These are phyloP conservation scores for Spinacia oleracea DNA, from an alignment of 179 eudicot species.

Conservation along the genomic window DNA sequence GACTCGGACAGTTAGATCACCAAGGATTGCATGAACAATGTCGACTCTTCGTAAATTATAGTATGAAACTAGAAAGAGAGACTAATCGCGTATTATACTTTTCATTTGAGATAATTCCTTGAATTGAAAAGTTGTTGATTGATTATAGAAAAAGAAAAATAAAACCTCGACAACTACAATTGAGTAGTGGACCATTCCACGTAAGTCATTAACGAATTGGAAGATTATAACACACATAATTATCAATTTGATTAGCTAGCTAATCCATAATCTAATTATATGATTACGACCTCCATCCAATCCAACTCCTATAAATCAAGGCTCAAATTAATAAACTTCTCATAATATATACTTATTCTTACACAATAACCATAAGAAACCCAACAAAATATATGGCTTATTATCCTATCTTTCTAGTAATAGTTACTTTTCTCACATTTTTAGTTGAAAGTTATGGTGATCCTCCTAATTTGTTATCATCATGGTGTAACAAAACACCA, in stretches of 20 bases:
- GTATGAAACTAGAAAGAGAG: too few relatives aligned
- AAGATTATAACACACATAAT: too few relatives aligned
- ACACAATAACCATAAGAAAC: background rate
- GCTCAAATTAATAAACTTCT: slow-evolving; percentile 2
- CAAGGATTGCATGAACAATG: too few relatives aligned
- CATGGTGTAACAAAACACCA: slow-evolving; percentile 65
- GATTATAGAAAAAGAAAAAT: background rate
- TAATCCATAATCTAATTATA: background rate
- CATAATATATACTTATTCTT: background rate
- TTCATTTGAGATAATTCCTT: too few relatives aligned
- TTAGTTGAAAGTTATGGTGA: slow-evolving; percentile 1
- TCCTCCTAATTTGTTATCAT: slow-evolving; percentile 30
- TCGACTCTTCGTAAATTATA: too few relatives aligned
- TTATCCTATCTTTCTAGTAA: background rate
- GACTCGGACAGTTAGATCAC: too few relatives aligned
- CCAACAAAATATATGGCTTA: slow-evolving; percentile 6
- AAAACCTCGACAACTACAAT: background rate
- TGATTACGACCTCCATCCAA: background rate
- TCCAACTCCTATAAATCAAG: slow-evolving; percentile 2
- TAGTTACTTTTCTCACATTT: background rate
- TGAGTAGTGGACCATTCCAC: background rate
- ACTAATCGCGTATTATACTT: too few relatives aligned
- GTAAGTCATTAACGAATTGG: background rate
- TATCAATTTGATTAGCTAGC: background rate
- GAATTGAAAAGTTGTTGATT: background rate